Conservation (phyloP, 2,329 filamentous ascomycete species). For the Neonectria hederae region DNA sequence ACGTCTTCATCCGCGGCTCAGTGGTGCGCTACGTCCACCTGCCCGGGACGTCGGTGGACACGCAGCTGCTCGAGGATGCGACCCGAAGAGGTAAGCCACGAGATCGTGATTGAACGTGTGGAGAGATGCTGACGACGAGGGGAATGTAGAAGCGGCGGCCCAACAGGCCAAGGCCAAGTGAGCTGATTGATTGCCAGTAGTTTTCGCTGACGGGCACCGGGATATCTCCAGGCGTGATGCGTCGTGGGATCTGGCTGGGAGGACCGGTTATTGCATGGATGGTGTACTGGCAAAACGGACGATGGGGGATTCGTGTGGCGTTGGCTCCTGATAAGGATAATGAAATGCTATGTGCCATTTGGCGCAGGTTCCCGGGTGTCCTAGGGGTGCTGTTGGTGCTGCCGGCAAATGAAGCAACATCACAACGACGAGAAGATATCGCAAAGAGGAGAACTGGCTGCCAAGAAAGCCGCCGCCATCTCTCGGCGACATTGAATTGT, state of each 20-base stretch:
- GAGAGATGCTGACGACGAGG: constrained; percentile 15
- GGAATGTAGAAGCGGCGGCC: constrained; percentile 61
- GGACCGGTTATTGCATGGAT: constrained; percentile 29
- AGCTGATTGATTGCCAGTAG: constrained; percentile 22
- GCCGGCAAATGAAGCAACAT: neutral
- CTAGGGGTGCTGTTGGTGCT: neutral
- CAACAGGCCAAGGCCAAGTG: constrained; percentile 67
- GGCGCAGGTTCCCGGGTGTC: neutral
- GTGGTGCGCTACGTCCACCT: constrained; percentile 94
- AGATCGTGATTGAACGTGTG: neutral
- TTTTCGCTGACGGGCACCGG: neutral
- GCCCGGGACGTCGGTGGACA: constrained; percentile 83
- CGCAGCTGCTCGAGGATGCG: constrained; percentile 88
- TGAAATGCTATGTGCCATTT: constrained; percentile 34
- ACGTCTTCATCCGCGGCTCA: constrained; percentile 93
- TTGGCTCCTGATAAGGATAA: constrained; percentile 45
- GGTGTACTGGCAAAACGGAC: constrained; percentile 31
- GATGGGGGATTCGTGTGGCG: constrained; percentile 33
- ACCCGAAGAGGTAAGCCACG: constrained; percentile 77
- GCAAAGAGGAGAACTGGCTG: neutral
- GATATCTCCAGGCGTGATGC: constrained; percentile 16
- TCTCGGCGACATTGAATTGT: neutral
- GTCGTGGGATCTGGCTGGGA: constrained; percentile 12
- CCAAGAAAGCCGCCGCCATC: neutral
- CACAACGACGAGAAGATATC: neutral